Conservation (phyloP, 1,139 yeast species). For the Trichomonascaceae sp. region DNA sequence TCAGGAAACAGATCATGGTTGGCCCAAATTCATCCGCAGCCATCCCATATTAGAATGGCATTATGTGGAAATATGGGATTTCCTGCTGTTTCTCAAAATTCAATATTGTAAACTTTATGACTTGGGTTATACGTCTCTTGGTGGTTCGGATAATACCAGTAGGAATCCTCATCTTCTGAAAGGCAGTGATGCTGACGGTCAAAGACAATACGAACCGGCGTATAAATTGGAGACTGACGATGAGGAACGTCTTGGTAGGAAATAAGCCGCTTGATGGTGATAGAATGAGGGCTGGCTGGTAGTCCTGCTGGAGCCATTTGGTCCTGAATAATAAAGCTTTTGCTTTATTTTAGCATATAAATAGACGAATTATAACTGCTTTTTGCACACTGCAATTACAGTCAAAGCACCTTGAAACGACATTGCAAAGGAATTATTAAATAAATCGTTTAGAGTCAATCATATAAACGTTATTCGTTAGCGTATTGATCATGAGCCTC, state of each 20-base stretch:
- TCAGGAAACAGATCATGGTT: constrained; percentile 70
- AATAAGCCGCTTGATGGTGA: not conserved
- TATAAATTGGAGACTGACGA: constrained; percentile 55
- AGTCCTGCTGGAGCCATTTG: not conserved
- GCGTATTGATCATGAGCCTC: not conserved
- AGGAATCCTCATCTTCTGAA: constrained; percentile 52
- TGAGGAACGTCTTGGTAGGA: constrained; percentile 51
- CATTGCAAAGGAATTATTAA: not conserved
- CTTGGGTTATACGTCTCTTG: constrained; percentile 73
- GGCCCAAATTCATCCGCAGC: constrained; percentile 78
- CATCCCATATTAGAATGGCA: constrained; percentile 84
- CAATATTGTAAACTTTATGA: constrained; percentile 69
- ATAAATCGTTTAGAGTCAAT: not conserved
- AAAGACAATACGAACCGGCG: constrained; percentile 49
- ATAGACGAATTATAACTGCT: not conserved
- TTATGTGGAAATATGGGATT: constrained; percentile 71
- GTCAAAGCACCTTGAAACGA: not conserved
- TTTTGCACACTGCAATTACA: too few species aligned
- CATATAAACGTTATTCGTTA: not conserved
- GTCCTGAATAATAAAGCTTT: not conserved
- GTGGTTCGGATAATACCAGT: constrained; percentile 61
- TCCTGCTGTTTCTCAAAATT: constrained; percentile 44
- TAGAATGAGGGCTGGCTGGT: too few species aligned
- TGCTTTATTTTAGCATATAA: not conserved
- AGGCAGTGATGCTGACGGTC: constrained; percentile 22